Conservation (phyloP, 495 filamentous ascomycete genomes). For the Neurospora sp. region DNA sequence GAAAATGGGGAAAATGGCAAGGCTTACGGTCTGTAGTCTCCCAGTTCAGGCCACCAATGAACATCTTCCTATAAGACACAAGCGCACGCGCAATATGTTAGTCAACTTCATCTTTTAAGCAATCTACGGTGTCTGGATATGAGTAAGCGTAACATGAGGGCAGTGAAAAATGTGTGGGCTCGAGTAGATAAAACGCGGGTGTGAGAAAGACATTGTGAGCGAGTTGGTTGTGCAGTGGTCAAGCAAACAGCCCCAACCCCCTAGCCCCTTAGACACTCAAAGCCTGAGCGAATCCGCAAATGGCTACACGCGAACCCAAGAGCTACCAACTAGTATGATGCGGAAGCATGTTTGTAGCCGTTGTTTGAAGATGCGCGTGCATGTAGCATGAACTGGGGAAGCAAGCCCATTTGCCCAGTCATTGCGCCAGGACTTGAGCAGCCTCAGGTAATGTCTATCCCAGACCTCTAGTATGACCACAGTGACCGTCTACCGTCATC, state of each 20-base stretch:
- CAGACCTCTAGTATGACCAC: not conserved
- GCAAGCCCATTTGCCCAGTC: not conserved
- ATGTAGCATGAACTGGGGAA: not conserved
- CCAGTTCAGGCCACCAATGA: slow-evolving; percentile 98
- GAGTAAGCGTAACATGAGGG: not conserved
- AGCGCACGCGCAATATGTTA: slow-evolving; percentile 17
- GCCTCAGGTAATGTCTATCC: not conserved
- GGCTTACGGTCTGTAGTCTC: slow-evolving; percentile 94
- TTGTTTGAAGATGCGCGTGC: not conserved
- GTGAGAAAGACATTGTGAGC: not conserved
- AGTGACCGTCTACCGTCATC: not conserved
- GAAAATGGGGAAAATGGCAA: not conserved
- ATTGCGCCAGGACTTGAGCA: not conserved
- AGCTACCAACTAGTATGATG: not conserved
- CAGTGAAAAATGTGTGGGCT: not conserved
- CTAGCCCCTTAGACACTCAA: not conserved
- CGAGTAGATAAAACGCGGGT: not conserved
- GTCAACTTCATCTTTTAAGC: slow-evolving; percentile 8
- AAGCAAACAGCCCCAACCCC: not conserved
- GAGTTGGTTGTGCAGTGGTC: not conserved
- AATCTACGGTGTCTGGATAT: not conserved
- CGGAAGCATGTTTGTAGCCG: not conserved
- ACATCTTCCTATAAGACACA: slow-evolving; percentile 74
- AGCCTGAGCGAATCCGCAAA: not conserved
- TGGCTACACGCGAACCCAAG: not conserved